Evolutionary conservation across 2,329 filamentous ascomycete species (phyloP), one percentile per base, ranked within the genome.

Genomic region (Verticillium albo-atrum): DNA sequence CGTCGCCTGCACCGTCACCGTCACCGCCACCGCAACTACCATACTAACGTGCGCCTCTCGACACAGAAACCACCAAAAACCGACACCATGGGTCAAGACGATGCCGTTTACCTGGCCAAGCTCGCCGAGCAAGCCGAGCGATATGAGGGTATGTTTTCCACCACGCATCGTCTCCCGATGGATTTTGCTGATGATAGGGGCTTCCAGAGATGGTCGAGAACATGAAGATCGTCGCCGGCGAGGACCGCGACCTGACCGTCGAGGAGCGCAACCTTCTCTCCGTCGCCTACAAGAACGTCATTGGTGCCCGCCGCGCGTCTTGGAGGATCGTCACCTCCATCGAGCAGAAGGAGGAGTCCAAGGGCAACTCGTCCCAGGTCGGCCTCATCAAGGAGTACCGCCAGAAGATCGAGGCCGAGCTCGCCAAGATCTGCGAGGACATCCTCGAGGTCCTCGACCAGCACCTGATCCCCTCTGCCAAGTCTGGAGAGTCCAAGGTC

Each of bases 81-180:
- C 70, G 79, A 77, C 84, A 93, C 84, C 84, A 98, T 98, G 94
- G 92, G 91, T 88, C 92, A 97, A 86, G 94, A 98, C 87, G 93
- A 98, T 84, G 94, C 93, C 74, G 95, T 99, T 76, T 98, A 98
- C 82, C 90, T 98, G 79, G 95, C 95, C 82, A 98, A 98, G 92
- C 91, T 99, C 80, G 95, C 95, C 77, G 95, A 99, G 89, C 95
- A 99, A 89, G 95, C 95, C 80, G 95, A 99, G 89, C 94, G 95
- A 79, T 99, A 99, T 82, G 95, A 99, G 86, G 95, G 95, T 98
- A 83, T 74, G 85, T 79, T 26, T 54, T 32, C n/a, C 34, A 25
- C 23, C 50, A n/a, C 15, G 14, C 17, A 2, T 27, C 20, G 23
- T 17, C 7, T 34, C 37, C 15, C 23, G 60, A 60, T 62, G 35